Percentiles rank a stretch among this genome's conserved stretches.
Conservation (phyloP, 1,284 basidiomycete genomes). For the Trichosporon sp. region DNA sequence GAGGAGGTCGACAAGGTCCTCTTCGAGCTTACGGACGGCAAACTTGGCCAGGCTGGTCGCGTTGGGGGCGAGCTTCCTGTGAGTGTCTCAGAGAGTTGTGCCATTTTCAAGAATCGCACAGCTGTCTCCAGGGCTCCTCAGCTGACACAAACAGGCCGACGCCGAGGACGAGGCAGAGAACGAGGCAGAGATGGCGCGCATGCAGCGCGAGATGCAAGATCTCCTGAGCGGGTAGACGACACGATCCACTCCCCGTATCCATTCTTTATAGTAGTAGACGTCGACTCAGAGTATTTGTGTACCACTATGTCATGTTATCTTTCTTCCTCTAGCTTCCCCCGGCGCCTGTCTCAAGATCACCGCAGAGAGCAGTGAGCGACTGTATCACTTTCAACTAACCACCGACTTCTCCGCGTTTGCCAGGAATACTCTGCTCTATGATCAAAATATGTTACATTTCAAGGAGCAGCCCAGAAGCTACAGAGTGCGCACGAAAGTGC, state of each 20-base stretch:
- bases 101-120: no score
- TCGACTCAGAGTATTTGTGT: constrained; percentile 4
- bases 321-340: constrained; percentile 3
- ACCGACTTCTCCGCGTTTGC: no score
- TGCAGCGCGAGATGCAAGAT: constrained; percentile 77
- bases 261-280: neutral
- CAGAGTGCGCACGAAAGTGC: no score
- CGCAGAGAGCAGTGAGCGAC: no score
- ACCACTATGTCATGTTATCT: constrained; percentile 7
- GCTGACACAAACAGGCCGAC: constrained; percentile 42
- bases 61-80: constrained; percentile 74
- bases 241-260: neutral
- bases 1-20: constrained; percentile 95
- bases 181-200: constrained; percentile 77
- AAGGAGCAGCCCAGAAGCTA: no score
- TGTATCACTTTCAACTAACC: no score
- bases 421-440: no score
- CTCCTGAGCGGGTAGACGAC: constrained; percentile 63
- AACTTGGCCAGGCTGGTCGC: constrained; percentile 74
- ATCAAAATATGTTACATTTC: no score
- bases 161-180: constrained; percentile 69
- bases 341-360: neutral
- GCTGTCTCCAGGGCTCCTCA: neutral
- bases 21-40: constrained; percentile 92
- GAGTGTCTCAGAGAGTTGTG: constrained; percentile 39